Base-by-base conservation (phyloP, 306 rosid genomes). In the Inga oerstediana region DNA sequence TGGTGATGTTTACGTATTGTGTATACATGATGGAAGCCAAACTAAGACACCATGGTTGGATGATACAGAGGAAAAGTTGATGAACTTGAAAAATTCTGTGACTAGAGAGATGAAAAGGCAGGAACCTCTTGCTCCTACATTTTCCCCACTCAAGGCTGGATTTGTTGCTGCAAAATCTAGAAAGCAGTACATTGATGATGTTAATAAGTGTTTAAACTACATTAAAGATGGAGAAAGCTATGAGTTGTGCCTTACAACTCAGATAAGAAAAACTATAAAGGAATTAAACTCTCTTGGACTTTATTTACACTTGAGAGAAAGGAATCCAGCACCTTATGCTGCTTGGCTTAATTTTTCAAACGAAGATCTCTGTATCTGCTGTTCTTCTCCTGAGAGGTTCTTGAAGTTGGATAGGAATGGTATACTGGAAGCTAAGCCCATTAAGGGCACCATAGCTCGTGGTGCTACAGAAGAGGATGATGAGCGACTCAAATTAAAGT, bases 311-410 rank as follows among this genome's bases (percentile, higher is more conserved):
- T 87, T 97, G 76, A 91, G 99, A 87, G 97, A 92, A 78, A 97
- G 85, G 84, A 97, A 94, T 70, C 99, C 99, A 13, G 97, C 98
- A 68, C 99, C 99, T 27, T 97, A 97, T 85, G 97, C 99, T 81
- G 98, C 99, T 43, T 97, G 97, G 99, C 94, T 97, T 71, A 92
- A 91, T 87, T 94, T 97, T 88, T 82, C 97, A 3, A 93, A 87
- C 66, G 97, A 92, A 83, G 85, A 90, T 71, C 84, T 94, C 51
- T 83, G 86, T 70, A 87, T 97, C 64, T 97, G 99, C 85, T 94
- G 97, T 84, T 97, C 99, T 80, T 97, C 98, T 34, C 99, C 99
- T 5, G 99, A 97, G 92, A 88, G 98, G 88, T 97, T 97, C 87
- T 82, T 97, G 70, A 90, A 87, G 87, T 84, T 97, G 88, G 93